These are phyloP conservation scores for Alternaria sp. DNA, from an alignment of 2,329 filamentous ascomycete species.

Conservation along the genomic window DNA sequence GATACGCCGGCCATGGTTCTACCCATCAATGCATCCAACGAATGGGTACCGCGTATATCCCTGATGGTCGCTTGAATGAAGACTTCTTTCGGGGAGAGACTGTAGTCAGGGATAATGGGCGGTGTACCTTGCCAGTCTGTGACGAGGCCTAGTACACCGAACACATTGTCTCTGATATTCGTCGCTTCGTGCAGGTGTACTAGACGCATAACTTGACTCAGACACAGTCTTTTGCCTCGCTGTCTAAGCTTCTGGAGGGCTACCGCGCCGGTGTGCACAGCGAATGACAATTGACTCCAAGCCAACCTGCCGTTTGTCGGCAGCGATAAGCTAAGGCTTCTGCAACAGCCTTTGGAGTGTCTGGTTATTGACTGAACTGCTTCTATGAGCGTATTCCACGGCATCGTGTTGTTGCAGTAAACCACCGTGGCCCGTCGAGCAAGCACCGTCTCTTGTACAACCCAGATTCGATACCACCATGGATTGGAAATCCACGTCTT, in stretches of 20 bases:
- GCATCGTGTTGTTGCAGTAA: slow-evolving; percentile 7
- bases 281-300: neutral
- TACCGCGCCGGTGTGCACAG: neutral
- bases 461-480: slow-evolving; percentile 21
- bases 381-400: slow-evolving; percentile 14
- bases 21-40: neutral
- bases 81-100: neutral
- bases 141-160: slow-evolving; percentile 14
- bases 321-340: neutral
- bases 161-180: slow-evolving; percentile 18
- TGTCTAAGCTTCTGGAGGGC: neutral
- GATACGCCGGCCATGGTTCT: neutral
- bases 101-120: slow-evolving; percentile 7
- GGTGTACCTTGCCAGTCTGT: slow-evolving; percentile 11
- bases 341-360: neutral
- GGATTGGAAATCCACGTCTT: neutral
- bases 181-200: slow-evolving; percentile 4
- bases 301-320: neutral
- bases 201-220: neutral
- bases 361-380: neutral
- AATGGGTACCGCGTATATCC: neutral
- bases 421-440: slow-evolving; percentile 13
- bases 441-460: slow-evolving; percentile 21
- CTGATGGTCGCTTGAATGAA: neutral
- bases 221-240: neutral